A percentile compares a stretch with the other conserved stretches of the same genome.
These are phyloP conservation scores for Psilocybe cubensis DNA, from an alignment of 768 basidiomycete genomes.

Conservation along the genomic window DNA sequence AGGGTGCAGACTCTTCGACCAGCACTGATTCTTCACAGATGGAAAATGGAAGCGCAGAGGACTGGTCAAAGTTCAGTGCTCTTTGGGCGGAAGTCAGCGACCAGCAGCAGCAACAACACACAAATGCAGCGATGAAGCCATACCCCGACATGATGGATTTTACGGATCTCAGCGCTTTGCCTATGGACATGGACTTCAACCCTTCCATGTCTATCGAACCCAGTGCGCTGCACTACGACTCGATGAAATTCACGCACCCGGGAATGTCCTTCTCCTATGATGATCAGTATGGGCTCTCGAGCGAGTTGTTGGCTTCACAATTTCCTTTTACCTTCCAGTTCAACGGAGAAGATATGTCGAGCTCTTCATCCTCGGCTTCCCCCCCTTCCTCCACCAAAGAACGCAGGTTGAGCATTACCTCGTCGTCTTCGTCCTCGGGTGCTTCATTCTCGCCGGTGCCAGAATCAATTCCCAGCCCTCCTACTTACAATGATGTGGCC, in stretches of 20 bases:
- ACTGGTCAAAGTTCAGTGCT: constrained; percentile 58
- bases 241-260: constrained; percentile 26
- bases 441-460: constrained; percentile 55
- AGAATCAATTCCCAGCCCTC: constrained; percentile 35
- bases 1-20: constrained; percentile 33
- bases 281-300: constrained; percentile 23
- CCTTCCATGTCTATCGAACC: constrained; percentile 67
- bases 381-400: constrained; percentile 31
- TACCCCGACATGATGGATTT: constrained; percentile 48
- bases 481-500: constrained; percentile 28
- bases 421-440: constrained; percentile 58
- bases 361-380: constrained; percentile 24
- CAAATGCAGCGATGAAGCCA: constrained; percentile 26
- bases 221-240: constrained; percentile 57
- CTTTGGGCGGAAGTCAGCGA: constrained; percentile 47
- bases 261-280: constrained; percentile 29
- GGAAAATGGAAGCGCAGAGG: constrained; percentile 37
- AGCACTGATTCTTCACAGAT: constrained; percentile 29
- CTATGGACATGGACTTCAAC: constrained; percentile 67
- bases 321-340: constrained; percentile 46
- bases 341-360: constrained; percentile 15
- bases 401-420: constrained; percentile 56
- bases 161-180: constrained; percentile 37
- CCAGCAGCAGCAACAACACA: no score
- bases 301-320: constrained; percentile 24